A percentile compares a stretch with the other conserved stretches of the same genome.
Evolutionary conservation across 108 stramenopile genomes (phyloP).

Genomic region (Discostella pseudostelligera): DNA sequence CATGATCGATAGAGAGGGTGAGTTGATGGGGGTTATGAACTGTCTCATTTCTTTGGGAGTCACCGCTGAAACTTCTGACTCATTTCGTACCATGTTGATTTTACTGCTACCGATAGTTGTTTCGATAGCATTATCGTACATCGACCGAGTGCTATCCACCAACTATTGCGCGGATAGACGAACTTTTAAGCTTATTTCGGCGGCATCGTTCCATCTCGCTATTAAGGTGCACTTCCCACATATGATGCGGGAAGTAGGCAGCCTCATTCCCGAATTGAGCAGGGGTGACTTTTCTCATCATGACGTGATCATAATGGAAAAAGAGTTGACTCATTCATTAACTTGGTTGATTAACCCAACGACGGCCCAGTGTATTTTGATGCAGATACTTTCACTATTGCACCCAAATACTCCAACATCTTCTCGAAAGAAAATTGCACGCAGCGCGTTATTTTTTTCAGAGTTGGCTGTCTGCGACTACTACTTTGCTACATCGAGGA

Average conservation of each 20-base stretch:
- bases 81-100: not conserved
- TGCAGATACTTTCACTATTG: slow-evolving; percentile 38
- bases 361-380: slow-evolving; percentile 49
- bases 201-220: slow-evolving; percentile 75
- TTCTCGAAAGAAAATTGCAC: slow-evolving; percentile 16
- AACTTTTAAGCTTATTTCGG: slow-evolving; percentile 73
- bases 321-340: slow-evolving; percentile 52
- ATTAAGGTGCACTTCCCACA: slow-evolving; percentile 69
- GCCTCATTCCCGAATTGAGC: slow-evolving; percentile 68
- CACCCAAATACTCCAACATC: slow-evolving; percentile 9
- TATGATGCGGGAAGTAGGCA: slow-evolving; percentile 44
- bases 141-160: slow-evolving; percentile 47
- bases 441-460: slow-evolving; percentile 55
- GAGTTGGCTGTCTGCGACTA: slow-evolving; percentile 74
- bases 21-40: slow-evolving; percentile 26
- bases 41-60: too few species aligned
- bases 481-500: slow-evolving; percentile 47
- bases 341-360: slow-evolving; percentile 73
- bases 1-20: slow-evolving; percentile 70
- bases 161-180: slow-evolving; percentile 53
- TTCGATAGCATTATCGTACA: slow-evolving; percentile 41
- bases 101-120: slow-evolving; percentile 30
- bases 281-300: slow-evolving; percentile 67
- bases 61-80: not conserved
- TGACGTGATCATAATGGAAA: slow-evolving; percentile 71